These are phyloP conservation scores for Fusarium piperis DNA, from an alignment of 2,329 filamentous ascomycete species.

Conservation along the genomic window DNA sequence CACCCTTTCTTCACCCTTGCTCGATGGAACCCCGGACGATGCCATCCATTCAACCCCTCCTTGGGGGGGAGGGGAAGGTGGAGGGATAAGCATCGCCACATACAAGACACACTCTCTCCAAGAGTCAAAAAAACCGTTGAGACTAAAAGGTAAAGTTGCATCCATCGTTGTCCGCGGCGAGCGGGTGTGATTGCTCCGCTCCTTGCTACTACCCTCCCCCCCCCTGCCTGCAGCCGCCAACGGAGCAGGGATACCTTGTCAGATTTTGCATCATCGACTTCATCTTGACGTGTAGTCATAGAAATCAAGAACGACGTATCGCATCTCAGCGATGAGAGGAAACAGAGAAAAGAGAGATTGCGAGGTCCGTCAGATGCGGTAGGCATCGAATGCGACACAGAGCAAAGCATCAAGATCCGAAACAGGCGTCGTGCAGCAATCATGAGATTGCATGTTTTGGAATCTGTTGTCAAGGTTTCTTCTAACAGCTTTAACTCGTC, in stretches of 20 bases:
- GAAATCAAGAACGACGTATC: neutral
- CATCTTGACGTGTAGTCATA: conserved; percentile 12
- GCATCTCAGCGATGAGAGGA: neutral
- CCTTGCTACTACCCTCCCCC: neutral
- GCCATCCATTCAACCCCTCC: neutral
- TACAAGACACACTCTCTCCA: neutral
- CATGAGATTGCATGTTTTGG: conserved; percentile 1
- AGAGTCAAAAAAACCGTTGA: neutral
- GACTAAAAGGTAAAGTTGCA: conserved; percentile 20
- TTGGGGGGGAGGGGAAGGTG: no score
- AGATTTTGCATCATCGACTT: conserved; percentile 22
- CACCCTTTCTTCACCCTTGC: conserved; percentile 14
- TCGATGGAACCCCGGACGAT: neutral
- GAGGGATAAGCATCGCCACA: conserved; percentile 6
- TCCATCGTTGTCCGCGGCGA: conserved; percentile 28
- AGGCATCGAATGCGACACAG: neutral
- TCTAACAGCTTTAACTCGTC: conserved; percentile 11
- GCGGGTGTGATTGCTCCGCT: conserved; percentile 14
- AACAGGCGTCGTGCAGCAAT: conserved; percentile 12
- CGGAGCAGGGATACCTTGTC: conserved; percentile 16
- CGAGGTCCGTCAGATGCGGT: neutral
- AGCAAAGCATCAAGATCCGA: neutral
- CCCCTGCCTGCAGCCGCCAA: conserved; percentile 18
- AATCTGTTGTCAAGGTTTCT: conserved; percentile 9
- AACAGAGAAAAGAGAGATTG: neutral